phyloP scores from a whole-genome alignment of 2,329 filamentous ascomycete genomes.

The Lojkania enalia region DNA sequence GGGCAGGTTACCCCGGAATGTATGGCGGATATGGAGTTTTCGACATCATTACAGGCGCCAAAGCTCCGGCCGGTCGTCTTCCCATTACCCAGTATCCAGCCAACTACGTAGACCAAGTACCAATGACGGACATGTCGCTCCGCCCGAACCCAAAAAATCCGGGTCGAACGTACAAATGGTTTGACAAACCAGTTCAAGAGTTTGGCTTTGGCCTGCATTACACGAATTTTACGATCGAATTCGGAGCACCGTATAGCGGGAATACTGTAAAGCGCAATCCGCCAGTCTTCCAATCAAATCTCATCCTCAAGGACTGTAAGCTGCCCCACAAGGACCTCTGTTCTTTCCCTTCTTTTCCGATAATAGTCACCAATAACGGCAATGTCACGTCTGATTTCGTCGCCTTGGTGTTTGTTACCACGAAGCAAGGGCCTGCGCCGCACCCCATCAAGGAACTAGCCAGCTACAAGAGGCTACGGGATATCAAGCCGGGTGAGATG shows the following conservation, averaged over 20 bases:
- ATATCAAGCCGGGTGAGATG: constrained; percentile 43
- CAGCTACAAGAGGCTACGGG: constrained; percentile 52
- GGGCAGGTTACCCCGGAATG: constrained; percentile 65
- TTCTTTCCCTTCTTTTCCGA: constrained; percentile 45
- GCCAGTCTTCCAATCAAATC: constrained; percentile 31
- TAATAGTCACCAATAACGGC: constrained; percentile 55
- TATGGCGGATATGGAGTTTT: constrained; percentile 61
- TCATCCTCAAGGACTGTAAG: constrained; percentile 42
- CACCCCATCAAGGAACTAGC: constrained; percentile 59
- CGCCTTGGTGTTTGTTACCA: constrained; percentile 55
- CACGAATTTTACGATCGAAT: constrained; percentile 53
- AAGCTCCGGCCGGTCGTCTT: constrained; percentile 58
- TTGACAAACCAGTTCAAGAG: constrained; percentile 53
- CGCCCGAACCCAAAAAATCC: constrained; percentile 53
- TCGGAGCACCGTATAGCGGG: constrained; percentile 11
- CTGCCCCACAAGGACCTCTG: constrained; percentile 47
- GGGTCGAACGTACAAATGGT: constrained; percentile 65
- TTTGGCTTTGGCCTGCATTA: constrained; percentile 65
- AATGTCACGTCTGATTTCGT: constrained; percentile 56
- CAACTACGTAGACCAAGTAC: constrained; percentile 54
- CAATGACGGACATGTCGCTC: constrained; percentile 61
- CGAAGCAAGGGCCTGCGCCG: constrained; percentile 54
- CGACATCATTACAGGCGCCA: constrained; percentile 58
- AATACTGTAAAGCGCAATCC: background rate
- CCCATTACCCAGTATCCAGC: constrained; percentile 62